Evolutionary conservation across 129 eudicot genomes (phyloP).

Genomic region (Chrysanthemum seticuspe): DNA sequence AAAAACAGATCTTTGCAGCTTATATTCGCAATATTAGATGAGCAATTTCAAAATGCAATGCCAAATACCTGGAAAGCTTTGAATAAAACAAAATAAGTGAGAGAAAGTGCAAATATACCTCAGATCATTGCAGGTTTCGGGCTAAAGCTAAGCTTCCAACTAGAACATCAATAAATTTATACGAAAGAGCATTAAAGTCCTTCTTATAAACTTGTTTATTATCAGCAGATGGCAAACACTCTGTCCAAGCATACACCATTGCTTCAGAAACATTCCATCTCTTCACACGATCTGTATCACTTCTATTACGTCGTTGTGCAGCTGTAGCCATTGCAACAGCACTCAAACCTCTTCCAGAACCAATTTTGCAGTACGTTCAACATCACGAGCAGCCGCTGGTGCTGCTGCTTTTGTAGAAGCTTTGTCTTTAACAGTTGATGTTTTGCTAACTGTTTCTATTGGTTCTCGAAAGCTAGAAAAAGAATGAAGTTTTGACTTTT

Average conservation of each 20-base stretch:
- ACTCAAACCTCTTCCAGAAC: conserved; percentile 97
- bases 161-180: conserved; percentile 85
- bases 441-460: conserved; percentile 42
- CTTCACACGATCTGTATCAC: conserved; percentile 85
- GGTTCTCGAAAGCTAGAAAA: conserved; percentile 93
- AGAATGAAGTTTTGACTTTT: conserved; percentile 73
- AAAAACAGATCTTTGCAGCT: not conserved
- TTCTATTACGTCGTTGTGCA: conserved; percentile 69
- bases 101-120: conserved; percentile 47
- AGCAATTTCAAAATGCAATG: not conserved
- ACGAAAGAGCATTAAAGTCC: conserved; percentile 82
- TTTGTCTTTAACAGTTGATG: conserved; percentile 67
- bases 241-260: conserved; percentile 96
- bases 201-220: conserved; percentile 75
- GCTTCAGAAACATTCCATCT: conserved; percentile 97
- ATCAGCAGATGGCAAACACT: conserved; percentile 86
- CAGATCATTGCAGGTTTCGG: conserved; percentile 91
- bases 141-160: conserved; percentile 96
- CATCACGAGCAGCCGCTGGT: conserved; percentile 95
- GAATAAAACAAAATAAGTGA: conserved; percentile 9
- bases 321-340: conserved; percentile 99
- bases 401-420: conserved; percentile 98
- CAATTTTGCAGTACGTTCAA: conserved; percentile 95
- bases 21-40: not conserved
- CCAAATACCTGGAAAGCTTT: not conserved